Evolutionary conservation across 106 monocot genomes (phyloP), one percentile per base, ranked within the genome.

Genomic region (Acorus gramineus): DNA sequence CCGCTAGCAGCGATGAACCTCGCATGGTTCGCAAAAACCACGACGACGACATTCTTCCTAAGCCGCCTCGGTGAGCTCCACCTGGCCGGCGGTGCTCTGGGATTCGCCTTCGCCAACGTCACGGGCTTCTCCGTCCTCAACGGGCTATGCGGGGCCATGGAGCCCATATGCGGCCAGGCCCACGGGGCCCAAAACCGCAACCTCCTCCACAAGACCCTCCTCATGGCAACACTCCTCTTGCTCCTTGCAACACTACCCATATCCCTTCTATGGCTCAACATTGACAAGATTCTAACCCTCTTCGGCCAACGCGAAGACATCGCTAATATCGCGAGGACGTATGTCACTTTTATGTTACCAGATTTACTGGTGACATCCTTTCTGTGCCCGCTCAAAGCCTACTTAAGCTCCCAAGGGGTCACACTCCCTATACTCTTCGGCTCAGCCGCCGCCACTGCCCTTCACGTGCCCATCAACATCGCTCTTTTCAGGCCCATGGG

Each of bases 311-410:
- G 86, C 48, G 44, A 4, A 12, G 85, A 91, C 9, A 88, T 98
- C 28, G 68, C 81, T 3, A 7, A 3, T 3, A 44, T 83, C 11
- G 81, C 92, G 6, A 83, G 74, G 74, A 66, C 56, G 53, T 94
- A 80, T 72, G 59, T 78, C 43, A 54, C 11, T 3, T 81, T 60
- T 44, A 91, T 98, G 46, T 67, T 98, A 48, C 98, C 98, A 0
- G 88, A 85, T 61, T 66, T 98, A 12, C 66, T 66, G 7, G 81
- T 86, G 6, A 79, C 77, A 50, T 88, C 98, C 2, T 81, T 98
- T 49, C 79, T 98, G 44, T 70, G 60, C 49, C 98, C 98, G 46
- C 81, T 98, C n/a, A 92, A 81, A 68, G 60, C 88, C 44, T 98
- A 98, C 57, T 52, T 92, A 46, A 98, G 73, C 71, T 72, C 81